phyloP scores from a whole-genome alignment of 352 stramenopile genomes.

The Pythium insidiosum region DNA sequence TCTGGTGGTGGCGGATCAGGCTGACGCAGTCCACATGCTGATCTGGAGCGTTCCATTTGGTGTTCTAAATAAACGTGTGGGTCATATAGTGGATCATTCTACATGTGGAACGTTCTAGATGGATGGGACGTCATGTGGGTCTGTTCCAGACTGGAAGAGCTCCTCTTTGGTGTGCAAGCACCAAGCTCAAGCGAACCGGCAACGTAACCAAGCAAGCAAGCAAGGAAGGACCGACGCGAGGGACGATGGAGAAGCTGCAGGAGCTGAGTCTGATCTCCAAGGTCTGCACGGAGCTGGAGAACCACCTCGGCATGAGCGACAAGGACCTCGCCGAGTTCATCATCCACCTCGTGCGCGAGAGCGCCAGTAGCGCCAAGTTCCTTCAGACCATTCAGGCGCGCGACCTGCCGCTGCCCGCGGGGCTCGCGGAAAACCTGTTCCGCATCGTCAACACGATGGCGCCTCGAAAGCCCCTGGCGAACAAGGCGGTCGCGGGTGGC shows the following conservation, averaged over 20 bases:
- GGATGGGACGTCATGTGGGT: not conserved
- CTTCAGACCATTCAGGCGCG: constrained; percentile 49
- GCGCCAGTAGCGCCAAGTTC: constrained; percentile 50
- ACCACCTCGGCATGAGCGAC: constrained; percentile 93
- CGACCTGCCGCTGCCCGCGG: constrained; percentile 47
- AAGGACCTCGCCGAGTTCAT: constrained; percentile 97
- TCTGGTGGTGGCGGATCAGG: no score
- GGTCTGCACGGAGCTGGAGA: constrained; percentile 83
- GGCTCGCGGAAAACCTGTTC: constrained; percentile 69
- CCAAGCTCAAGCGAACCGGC: constrained; percentile 1
- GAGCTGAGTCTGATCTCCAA: constrained; percentile 86
- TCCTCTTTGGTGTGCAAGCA: no score
- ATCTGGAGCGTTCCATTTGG: not conserved
- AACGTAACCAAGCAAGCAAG: constrained; percentile 1
- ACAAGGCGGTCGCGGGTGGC: not conserved
- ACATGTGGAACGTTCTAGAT: constrained; percentile 1
- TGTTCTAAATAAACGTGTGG: no score
- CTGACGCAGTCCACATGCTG: constrained; percentile 2
- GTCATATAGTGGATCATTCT: no score
- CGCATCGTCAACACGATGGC: constrained; percentile 80
- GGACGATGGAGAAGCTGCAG: constrained; percentile 81
- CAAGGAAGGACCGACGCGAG: not conserved
- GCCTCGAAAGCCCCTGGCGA: constrained; percentile 44
- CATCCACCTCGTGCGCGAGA: constrained; percentile 84
- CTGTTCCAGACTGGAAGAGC: no score